Evolutionary conservation across 495 filamentous ascomycete genomes (phyloP).

Genomic region (Trichoderma reesei): DNA sequence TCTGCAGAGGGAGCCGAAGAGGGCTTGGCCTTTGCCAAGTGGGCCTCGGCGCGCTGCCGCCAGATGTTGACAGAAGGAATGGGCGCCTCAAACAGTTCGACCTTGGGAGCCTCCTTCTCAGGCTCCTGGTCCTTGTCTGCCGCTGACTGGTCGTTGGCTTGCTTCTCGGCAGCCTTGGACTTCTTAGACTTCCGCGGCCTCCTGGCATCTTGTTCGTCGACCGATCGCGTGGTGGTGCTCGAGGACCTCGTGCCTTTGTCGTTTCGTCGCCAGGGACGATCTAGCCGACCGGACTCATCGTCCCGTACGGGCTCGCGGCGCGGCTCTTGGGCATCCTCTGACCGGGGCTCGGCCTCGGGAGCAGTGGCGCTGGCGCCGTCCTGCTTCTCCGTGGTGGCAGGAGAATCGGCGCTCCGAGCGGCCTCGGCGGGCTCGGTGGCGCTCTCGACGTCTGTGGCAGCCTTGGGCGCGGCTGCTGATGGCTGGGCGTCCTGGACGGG

Average conservation of each 20-base stretch:
- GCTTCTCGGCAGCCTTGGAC: constrained; percentile 33
- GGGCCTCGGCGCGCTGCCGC: constrained; percentile 62
- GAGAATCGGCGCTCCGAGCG: constrained; percentile 4
- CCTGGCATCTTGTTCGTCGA: constrained; percentile 21
- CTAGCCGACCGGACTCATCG: constrained; percentile 12
- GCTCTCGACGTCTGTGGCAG: background rate
- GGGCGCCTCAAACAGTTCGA: constrained; percentile 69
- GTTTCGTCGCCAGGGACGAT: constrained; percentile 14
- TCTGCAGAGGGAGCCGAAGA: constrained; percentile 7
- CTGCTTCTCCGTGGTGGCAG: constrained; percentile 16
- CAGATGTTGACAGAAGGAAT: constrained; percentile 78
- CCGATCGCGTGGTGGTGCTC: constrained; percentile 28
- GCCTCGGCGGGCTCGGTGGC: background rate
- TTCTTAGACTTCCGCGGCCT: constrained; percentile 41
- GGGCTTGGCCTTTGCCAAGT: constrained; percentile 44
- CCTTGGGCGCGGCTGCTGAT: background rate
- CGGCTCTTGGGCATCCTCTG: constrained; percentile 22
- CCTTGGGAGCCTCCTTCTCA: constrained; percentile 42
- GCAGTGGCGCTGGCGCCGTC: constrained; percentile 12
- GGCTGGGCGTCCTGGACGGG: constrained; percentile 1
- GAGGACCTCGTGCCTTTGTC: constrained; percentile 20
- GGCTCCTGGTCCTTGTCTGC: constrained; percentile 32
- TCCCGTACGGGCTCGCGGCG: constrained; percentile 14
- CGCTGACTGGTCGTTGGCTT: constrained; percentile 16
- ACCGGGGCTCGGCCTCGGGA: constrained; percentile 20